Percentiles rank a stretch among this genome's conserved stretches.
Evolutionary conservation across 768 basidiomycete species (phyloP).

Genomic region (Naganishia randhawae): DNA sequence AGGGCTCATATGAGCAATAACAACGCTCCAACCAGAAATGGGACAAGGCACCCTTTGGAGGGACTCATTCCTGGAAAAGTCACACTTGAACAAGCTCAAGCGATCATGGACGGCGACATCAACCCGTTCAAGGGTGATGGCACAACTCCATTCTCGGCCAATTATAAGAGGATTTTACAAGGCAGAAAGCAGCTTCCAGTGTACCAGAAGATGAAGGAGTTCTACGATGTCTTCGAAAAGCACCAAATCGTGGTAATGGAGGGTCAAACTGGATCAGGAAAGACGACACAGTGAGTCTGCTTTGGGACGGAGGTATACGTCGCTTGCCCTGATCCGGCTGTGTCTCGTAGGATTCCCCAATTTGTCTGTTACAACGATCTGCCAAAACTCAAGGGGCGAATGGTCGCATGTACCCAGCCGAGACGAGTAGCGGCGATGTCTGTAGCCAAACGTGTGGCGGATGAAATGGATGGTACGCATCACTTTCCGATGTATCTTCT

Average conservation of each 20-base stretch:
- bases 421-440: slow-evolving; percentile 96
- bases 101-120: slow-evolving; percentile 67
- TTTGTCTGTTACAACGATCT: slow-evolving; percentile 91
- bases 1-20: slow-evolving; percentile 20
- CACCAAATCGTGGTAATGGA: slow-evolving; percentile 73
- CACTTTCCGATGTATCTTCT: too few relatives aligned
- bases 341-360: slow-evolving; percentile 65
- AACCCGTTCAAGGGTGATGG: slow-evolving; percentile 74
- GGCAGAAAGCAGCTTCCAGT: slow-evolving; percentile 85
- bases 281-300: slow-evolving; percentile 74
- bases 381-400: slow-evolving; percentile 80
- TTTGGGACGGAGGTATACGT: slow-evolving; percentile 53
- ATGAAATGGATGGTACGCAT: slow-evolving; percentile 91
- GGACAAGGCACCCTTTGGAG: slow-evolving; percentile 58
- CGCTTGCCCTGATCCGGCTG: neutral
- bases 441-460: slow-evolving; percentile 95
- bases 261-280: slow-evolving; percentile 89
- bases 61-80: slow-evolving; percentile 72
- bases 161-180: slow-evolving; percentile 82
- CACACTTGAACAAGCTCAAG: slow-evolving; percentile 62
- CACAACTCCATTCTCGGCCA: slow-evolving; percentile 61
- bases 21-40: neutral
- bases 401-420: slow-evolving; percentile 96
- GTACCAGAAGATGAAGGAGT: slow-evolving; percentile 85
- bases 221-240: slow-evolving; percentile 72